These are phyloP conservation scores for Mycena albidolilacea DNA, from an alignment of 768 basidiomycete species.

Conservation along the genomic window DNA sequence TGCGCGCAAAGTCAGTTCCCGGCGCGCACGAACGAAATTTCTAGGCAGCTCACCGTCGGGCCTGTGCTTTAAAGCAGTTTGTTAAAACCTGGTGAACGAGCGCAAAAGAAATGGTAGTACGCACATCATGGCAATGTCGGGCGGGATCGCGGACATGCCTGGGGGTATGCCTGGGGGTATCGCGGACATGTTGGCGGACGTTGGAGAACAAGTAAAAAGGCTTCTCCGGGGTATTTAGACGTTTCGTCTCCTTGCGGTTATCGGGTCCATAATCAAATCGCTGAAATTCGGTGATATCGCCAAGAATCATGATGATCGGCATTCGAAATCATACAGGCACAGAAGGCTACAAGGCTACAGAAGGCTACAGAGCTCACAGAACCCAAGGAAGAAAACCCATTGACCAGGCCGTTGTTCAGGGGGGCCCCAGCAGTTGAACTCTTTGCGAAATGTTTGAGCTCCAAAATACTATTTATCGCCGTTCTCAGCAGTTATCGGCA, in stretches of 20 bases:
- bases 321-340: no score
- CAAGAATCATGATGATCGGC: no score
- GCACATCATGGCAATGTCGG: conserved; percentile 27
- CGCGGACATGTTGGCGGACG: neutral
- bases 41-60: conserved; percentile 13
- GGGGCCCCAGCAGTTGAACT: no score
- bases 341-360: no score
- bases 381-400: no score
- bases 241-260: neutral
- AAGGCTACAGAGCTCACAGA: no score
- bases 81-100: neutral
- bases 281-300: neutral
- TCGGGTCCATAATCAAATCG: neutral
- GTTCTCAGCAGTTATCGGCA: no score
- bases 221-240: no score
- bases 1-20: neutral
- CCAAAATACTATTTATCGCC: no score
- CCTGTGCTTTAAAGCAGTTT: conserved; percentile 11
- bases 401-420: no score
- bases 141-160: conserved; percentile 23
- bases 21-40: neutral
- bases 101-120: neutral
- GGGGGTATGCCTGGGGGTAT: no score
- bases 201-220: neutral
- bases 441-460: no score